Evolutionary conservation across 2,329 filamentous ascomycete species (phyloP).

Genomic region (Ascochyta pisi): DNA sequence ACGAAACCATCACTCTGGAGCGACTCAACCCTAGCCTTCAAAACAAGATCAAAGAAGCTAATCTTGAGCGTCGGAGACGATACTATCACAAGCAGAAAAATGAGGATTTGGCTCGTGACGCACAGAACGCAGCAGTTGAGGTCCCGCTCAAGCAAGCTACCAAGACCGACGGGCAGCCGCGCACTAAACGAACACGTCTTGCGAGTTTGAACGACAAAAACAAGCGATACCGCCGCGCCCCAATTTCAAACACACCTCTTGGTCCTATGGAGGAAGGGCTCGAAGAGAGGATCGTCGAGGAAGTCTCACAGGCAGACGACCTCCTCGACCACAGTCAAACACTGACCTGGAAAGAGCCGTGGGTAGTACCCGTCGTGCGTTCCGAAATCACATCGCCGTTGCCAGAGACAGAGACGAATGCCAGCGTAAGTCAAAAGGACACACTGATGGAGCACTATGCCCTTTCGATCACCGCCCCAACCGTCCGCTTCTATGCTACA

Average conservation of each 20-base stretch:
- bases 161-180: conserved; percentile 12
- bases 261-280: conserved; percentile 18
- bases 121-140: conserved; percentile 31
- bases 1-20: conserved; percentile 37
- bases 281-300: conserved; percentile 10
- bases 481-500: conserved; percentile 44
- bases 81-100: conserved; percentile 27
- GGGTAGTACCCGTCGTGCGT: background rate
- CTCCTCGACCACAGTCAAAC: background rate
- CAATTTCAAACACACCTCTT: conserved; percentile 7
- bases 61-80: conserved; percentile 18
- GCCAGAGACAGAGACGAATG: background rate
- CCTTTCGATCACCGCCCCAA: conserved; percentile 27
- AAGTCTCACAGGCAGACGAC: conserved; percentile 1
- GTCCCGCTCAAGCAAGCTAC: conserved; percentile 16
- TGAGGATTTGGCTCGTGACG: conserved; percentile 26
- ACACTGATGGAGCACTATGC: background rate
- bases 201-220: conserved; percentile 39
- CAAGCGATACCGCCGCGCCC: conserved; percentile 26
- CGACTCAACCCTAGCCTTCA: conserved; percentile 30
- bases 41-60: conserved; percentile 28
- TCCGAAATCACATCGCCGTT: background rate
- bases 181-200: conserved; percentile 29
- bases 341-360: background rate
- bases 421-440: background rate